Evolutionary conservation across 805 yeast genomes (phyloP).

Genomic region (Jamesozyma lodderae): DNA sequence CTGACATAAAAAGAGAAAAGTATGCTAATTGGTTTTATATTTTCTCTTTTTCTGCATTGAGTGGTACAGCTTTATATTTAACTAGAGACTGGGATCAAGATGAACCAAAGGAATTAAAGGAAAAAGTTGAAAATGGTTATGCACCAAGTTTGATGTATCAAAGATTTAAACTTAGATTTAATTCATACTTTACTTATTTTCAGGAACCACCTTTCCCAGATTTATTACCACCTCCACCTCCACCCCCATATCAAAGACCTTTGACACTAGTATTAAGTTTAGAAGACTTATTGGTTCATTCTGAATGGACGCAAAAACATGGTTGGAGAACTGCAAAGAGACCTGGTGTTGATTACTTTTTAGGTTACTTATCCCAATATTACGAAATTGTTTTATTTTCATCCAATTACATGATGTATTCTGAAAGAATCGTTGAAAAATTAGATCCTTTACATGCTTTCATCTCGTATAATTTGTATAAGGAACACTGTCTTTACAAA

Average conservation of each 20-base stretch:
- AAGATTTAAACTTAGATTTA: conserved; percentile 62
- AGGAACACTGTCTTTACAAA: conserved; percentile 79
- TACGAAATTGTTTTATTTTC: conserved; percentile 92
- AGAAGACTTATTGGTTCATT: conserved; percentile 85
- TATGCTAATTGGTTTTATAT: conserved; percentile 69
- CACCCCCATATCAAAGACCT: conserved; percentile 88
- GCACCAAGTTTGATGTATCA: conserved; percentile 54
- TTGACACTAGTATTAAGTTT: conserved; percentile 79
- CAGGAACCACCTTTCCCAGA: conserved; percentile 91
- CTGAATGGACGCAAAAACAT: conserved; percentile 81
- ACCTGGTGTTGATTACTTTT: conserved; percentile 95
- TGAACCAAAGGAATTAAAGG: conserved; percentile 53
- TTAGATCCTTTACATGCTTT: conserved; percentile 90
- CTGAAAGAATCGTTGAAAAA: conserved; percentile 76
- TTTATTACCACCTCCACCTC: conserved; percentile 83
- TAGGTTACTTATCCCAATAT: conserved; percentile 89
- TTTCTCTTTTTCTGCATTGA: conserved; percentile 37
- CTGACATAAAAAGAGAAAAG: conserved; percentile 75
- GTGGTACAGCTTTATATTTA: conserved; percentile 55
- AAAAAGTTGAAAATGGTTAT: conserved; percentile 56
- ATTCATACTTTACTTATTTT: conserved; percentile 70
- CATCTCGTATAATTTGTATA: conserved; percentile 75
- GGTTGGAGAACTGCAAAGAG: conserved; percentile 99
- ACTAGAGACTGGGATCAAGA: conserved; percentile 79
- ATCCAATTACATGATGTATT: conserved; percentile 73